phyloP scores from a whole-genome alignment of 2,329 filamentous ascomycete genomes.

The Alternaria metachromatica region DNA sequence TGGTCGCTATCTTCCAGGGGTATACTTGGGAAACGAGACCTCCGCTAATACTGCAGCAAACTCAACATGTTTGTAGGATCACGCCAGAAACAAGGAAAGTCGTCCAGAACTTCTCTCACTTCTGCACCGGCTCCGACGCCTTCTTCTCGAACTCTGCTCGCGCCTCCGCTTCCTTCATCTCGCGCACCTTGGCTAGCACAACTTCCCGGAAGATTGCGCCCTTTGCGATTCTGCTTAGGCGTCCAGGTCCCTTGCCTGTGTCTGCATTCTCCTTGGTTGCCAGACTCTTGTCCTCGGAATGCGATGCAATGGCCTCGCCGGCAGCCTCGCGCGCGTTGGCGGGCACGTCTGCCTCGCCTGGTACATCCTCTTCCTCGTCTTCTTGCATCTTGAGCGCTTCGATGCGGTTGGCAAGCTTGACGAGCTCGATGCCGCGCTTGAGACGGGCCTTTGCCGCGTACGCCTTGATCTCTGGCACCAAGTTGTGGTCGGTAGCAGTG shows the following conservation, averaged over 20 bases:
- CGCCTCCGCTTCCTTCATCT: conserved; percentile 88
- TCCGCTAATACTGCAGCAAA: conserved; percentile 33
- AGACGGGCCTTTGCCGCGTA: conserved; percentile 92
- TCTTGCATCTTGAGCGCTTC: conserved; percentile 93
- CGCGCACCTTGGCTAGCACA: conserved; percentile 89
- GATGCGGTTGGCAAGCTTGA: conserved; percentile 95
- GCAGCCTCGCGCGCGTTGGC: conserved; percentile 67
- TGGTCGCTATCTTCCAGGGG: conserved; percentile 33
- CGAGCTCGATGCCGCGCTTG: conserved; percentile 90
- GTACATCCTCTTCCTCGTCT: conserved; percentile 77
- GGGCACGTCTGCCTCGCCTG: conserved; percentile 65
- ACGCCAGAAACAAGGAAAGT: conserved; percentile 11
- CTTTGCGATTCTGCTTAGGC: conserved; percentile 65
- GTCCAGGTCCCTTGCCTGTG: conserved; percentile 53
- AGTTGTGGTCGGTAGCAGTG: conserved; percentile 92
- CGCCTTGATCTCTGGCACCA: conserved; percentile 94
- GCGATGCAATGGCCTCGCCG: conserved; percentile 49
- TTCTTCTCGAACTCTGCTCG: conserved; percentile 71
- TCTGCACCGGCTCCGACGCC: conserved; percentile 47
- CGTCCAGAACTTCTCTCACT: conserved; percentile 13
- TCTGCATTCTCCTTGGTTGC: conserved; percentile 34
- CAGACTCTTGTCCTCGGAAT: conserved; percentile 37
- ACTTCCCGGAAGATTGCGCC: conserved; percentile 90
- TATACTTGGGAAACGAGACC: conserved; percentile 35
- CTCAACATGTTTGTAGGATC: conserved; percentile 19